A percentile compares a stretch with the other conserved stretches of the same genome.
These are phyloP conservation scores for Penicillium arizonense DNA, from an alignment of 495 filamentous ascomycete species.

Conservation along the genomic window DNA sequence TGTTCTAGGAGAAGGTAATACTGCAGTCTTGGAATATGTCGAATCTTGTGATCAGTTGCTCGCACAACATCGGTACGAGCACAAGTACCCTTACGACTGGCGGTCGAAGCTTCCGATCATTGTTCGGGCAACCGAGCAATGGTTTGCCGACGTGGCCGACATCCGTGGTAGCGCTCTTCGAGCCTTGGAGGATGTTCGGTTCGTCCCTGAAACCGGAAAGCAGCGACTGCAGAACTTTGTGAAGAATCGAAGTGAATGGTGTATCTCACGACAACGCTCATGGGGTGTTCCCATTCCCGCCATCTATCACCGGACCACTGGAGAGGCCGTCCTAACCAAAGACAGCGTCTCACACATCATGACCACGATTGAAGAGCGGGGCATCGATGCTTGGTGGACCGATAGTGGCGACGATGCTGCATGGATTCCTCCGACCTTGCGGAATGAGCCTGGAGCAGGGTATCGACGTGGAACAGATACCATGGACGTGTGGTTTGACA, in stretches of 20 bases:
- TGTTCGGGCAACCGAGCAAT: constrained; percentile 89
- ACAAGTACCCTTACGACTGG: constrained; percentile 99
- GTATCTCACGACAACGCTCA: constrained; percentile 93
- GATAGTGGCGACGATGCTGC: constrained; percentile 67
- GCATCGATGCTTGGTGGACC: constrained; percentile 92
- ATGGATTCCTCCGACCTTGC: constrained; percentile 67
- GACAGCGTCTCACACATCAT: constrained; percentile 86
- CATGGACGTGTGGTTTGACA: constrained; percentile 99
- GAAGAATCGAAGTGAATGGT: constrained; percentile 90
- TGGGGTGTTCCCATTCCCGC: constrained; percentile 98
- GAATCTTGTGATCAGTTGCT: constrained; percentile 55
- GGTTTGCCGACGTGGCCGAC: constrained; percentile 88
- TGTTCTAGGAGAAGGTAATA: constrained; percentile 64
- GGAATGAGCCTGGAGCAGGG: constrained; percentile 27
- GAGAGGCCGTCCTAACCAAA: constrained; percentile 70
- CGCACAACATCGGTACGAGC: constrained; percentile 63
- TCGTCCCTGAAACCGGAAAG: constrained; percentile 71
- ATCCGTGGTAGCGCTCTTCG: constrained; percentile 72
- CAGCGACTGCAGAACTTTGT: constrained; percentile 79
- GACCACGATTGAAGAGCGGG: constrained; percentile 67
- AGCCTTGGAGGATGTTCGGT: constrained; percentile 68
- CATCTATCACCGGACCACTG: constrained; percentile 66
- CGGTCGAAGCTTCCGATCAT: constrained; percentile 90
- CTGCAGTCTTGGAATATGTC: constrained; percentile 66
- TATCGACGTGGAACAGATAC: constrained; percentile 87